Conservation (phyloP, 2,329 filamentous ascomycete species). For the Botrytis paeoniae region DNA sequence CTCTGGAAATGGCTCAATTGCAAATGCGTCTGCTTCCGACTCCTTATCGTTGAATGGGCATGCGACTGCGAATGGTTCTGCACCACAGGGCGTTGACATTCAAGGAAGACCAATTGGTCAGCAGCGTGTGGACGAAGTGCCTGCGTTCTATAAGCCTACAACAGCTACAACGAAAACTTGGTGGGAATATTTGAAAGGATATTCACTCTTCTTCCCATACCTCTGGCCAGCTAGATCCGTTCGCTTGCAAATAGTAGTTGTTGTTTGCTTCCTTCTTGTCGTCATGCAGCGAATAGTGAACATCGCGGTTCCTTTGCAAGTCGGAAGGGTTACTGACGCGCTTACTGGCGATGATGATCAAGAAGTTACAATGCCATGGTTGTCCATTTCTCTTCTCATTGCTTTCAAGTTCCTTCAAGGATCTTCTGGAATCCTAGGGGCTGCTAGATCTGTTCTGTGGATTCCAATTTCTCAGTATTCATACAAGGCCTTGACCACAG, state of each 20-base stretch:
- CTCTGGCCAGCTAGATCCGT: constrained; percentile 86
- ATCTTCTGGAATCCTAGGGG: constrained; percentile 81
- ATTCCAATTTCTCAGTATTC: constrained; percentile 97
- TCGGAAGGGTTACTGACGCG: constrained; percentile 74
- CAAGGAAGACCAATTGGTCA: constrained; percentile 42
- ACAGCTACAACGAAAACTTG: constrained; percentile 85
- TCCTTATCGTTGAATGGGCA: constrained; percentile 34
- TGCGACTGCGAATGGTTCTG: constrained; percentile 21
- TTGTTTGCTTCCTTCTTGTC: constrained; percentile 79
- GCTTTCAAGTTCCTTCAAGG: constrained; percentile 80
- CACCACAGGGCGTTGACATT: constrained; percentile 47
- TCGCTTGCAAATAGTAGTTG: constrained; percentile 71
- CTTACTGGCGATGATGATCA: constrained; percentile 58
- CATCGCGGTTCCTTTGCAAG: constrained; percentile 77
- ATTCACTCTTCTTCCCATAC: constrained; percentile 92
- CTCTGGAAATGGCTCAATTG: constrained; percentile 42
- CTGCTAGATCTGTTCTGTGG: constrained; percentile 80
- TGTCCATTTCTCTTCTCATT: constrained; percentile 72
- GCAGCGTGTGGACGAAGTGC: constrained; percentile 54
- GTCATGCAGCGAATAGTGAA: constrained; percentile 81
- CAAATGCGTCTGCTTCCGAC: constrained; percentile 23
- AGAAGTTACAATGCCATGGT: constrained; percentile 58
- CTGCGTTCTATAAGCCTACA: constrained; percentile 84
- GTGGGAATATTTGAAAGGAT: constrained; percentile 94
- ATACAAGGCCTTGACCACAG: constrained; percentile 88